phyloP scores from a whole-genome alignment of 805 yeast genomes.

The Ogataea angusta region DNA sequence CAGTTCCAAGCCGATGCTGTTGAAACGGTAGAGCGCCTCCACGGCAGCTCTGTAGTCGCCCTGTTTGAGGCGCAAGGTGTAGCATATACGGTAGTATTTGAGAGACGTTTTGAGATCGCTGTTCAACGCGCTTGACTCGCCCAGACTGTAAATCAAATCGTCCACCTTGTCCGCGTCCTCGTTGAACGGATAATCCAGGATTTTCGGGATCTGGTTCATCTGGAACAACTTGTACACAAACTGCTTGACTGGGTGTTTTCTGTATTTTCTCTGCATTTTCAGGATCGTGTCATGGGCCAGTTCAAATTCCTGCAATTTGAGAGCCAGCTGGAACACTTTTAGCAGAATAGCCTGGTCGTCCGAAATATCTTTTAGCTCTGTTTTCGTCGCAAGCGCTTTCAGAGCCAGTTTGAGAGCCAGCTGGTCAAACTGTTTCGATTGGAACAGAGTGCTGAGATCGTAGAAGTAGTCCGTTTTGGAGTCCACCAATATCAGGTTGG shows the following conservation, averaged over 20 bases:
- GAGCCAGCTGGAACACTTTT: conserved; percentile 30
- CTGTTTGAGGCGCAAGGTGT: conserved; percentile 46
- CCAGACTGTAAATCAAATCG: conserved; percentile 35
- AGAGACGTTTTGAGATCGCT: conserved; percentile 33
- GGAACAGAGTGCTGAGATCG: conserved; percentile 37
- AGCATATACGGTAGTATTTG: conserved; percentile 47
- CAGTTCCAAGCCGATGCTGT: conserved; percentile 23
- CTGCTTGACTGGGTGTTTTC: conserved; percentile 27
- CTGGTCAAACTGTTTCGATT: conserved; percentile 27
- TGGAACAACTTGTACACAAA: conserved; percentile 40
- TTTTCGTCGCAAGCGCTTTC: conserved; percentile 23
- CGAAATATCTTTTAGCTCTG: conserved; percentile 15
- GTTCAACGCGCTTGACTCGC: conserved; percentile 23
- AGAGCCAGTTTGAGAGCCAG: conserved; percentile 37
- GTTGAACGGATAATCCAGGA: conserved; percentile 42
- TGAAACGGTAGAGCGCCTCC: conserved; percentile 42
- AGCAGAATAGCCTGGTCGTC: conserved; percentile 23
- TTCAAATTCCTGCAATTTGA: conserved; percentile 31
- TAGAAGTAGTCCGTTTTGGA: conserved; percentile 37
- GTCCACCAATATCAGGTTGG: conserved; percentile 28
- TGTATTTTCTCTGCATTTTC: conserved; percentile 25
- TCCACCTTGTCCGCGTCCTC: conserved; percentile 44
- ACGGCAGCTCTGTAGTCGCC: conserved; percentile 50
- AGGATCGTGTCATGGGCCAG: conserved; percentile 28
- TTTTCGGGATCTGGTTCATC: conserved; percentile 36